Base-by-base conservation (phyloP, 192 early-diverging fungal genomes). In the Backusella sp. region DNA sequence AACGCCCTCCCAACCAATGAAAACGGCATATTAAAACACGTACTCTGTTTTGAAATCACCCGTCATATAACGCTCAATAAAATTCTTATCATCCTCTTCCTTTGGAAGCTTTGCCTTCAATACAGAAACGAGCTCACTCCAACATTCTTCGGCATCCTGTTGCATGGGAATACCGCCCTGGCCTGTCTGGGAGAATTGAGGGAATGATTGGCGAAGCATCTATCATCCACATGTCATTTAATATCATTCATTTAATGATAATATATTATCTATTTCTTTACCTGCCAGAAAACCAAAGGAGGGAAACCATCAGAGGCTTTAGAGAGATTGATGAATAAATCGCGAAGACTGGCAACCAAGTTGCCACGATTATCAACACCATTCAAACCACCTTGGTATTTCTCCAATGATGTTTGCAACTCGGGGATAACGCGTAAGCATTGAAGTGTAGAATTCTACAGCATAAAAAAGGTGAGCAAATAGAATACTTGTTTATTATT, bases 91-190 rank as follows among this genome's bases (percentile, higher is more conserved):
- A 26, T 42, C 72, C 35, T 37, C 70, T 30, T 66, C 52, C 14
- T 26, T 59, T 46, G 84, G 89, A 9, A 91, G 85, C 72, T 88
- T 91, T 42, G 89, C 81, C 21, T 86, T 86, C 44, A 99, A 78
- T 1, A 88, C 87, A 0, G 90, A 88, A 19, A 99, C 79, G 32
- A 99, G 79, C 80, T 97, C 88, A 77, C 90, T 92, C 96, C 96
- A 99, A 83, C 94, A 98, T 79, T 99, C 98, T 80, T 99, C 96
- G 1, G 98, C 98, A 80, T 99, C 98, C 83, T 99, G 98, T 83
- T 99, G 98, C 84, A 92, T 88, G 77, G 84, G 96, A 4, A 86
- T 83, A 36, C 90, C 91, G 26, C 87, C 84, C 44, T 86, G 84
- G 53, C 95, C 92, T 75, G 84, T 86, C 80, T 98, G 94, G 7